phyloP scores from a whole-genome alignment of 2,329 filamentous ascomycete genomes.

The Scolecobasidium constrictum region DNA sequence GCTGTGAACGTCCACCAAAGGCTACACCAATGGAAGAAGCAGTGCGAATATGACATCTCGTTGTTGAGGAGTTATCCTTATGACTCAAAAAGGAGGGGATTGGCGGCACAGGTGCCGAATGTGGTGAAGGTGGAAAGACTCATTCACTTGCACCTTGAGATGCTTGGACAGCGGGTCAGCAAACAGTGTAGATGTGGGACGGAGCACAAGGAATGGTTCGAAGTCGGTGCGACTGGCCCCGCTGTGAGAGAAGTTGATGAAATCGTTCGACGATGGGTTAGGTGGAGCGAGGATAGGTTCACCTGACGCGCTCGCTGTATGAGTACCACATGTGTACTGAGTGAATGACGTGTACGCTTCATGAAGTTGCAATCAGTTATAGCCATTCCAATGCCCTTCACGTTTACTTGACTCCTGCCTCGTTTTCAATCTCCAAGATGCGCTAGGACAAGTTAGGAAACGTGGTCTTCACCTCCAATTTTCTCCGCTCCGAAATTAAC shows the following conservation, averaged over 20 bases:
- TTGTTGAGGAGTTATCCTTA: conserved; percentile 91
- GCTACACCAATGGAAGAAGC: conserved; percentile 84
- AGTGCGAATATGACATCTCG: conserved; percentile 82
- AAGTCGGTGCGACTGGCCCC: conserved; percentile 63
- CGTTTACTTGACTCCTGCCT: no score
- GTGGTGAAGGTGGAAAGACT: conserved; percentile 80
- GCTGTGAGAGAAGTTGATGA: conserved; percentile 60
- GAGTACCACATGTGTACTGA: no score
- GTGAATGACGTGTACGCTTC: no score
- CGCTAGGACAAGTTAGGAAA: no score
- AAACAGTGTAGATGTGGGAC: conserved; percentile 68
- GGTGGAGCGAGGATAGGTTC: conserved; percentile 58
- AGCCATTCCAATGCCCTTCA: no score
- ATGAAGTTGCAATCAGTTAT: no score
- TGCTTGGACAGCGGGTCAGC: conserved; percentile 49
- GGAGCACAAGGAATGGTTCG: conserved; percentile 92
- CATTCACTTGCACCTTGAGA: conserved; percentile 64
- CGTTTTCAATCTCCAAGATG: no score
- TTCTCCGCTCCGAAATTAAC: no score
- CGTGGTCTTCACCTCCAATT: no score
- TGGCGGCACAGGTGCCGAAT: conserved; percentile 60
- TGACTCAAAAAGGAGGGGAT: conserved; percentile 25
- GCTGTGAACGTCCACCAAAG: conserved; percentile 78
- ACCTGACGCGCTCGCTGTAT: no score
- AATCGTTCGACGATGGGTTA: conserved; percentile 73